These are phyloP conservation scores for Alectoria sarmentosa DNA, from an alignment of 495 filamentous ascomycete genomes.

Conservation along the genomic window DNA sequence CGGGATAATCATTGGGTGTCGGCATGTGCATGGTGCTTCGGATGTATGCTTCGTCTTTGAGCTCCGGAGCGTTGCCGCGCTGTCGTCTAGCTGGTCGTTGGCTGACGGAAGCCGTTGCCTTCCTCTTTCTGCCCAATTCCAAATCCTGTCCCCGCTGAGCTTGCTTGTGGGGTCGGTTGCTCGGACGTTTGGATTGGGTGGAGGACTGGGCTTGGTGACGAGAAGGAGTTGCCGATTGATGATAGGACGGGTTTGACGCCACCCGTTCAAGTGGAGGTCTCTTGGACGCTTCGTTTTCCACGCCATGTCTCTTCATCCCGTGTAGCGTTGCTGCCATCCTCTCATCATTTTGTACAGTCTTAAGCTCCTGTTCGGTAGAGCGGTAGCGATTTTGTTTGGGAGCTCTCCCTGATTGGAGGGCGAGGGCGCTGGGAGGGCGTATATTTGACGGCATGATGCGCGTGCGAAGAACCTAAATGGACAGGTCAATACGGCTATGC, in stretches of 20 bases:
- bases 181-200: background rate
- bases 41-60: slow-evolving; percentile 23
- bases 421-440: background rate
- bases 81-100: slow-evolving; percentile 12
- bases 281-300: background rate
- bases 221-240: background rate
- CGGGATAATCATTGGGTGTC: slow-evolving; percentile 20
- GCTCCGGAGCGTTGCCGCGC: slow-evolving; percentile 6
- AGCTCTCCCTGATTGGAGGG: background rate
- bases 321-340: slow-evolving; percentile 10
- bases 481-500: background rate
- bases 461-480: slow-evolving; percentile 7
- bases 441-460: slow-evolving; percentile 14
- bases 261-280: background rate
- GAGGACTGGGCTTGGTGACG: background rate
- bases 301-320: background rate
- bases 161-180: background rate
- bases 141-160: background rate
- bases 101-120: slow-evolving; percentile 5
- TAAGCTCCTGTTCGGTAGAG: slow-evolving; percentile 6
- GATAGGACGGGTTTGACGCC: background rate
- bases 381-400: slow-evolving; percentile 9
- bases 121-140: slow-evolving; percentile 16
- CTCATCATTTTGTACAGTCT: background rate
- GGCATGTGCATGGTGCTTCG: slow-evolving; percentile 19